Evolutionary conservation across 495 filamentous ascomycete species (phyloP), one percentile per base, ranked within the genome.

Genomic region (Talaromyces stipitatus): DNA sequence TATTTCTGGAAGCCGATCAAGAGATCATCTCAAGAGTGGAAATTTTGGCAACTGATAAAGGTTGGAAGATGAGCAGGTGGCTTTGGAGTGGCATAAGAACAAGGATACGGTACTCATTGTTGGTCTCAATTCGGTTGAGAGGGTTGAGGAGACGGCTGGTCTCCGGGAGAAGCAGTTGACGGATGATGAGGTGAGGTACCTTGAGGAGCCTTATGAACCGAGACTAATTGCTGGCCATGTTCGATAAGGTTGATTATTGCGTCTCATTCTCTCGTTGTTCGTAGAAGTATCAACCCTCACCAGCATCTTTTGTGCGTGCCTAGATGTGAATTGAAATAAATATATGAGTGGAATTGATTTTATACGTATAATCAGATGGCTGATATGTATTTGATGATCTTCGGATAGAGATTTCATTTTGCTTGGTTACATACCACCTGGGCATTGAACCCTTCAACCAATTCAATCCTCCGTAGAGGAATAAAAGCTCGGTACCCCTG

Each of bases 1-100:
- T 36, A 28, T 32, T 9, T 16, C 27, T 32, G 29, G 50, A 32
- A 16, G 29, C 18, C 22, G 75, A 20, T 80, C 28, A 71, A 38
- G 50, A 58, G 27, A 83, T 84, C 36, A 77, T 85, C 30, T 62
- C 61, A 2, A 65, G 81, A 18, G 80, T 82, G 7, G 69, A 81
- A 57, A 75, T 83, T 61, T 33, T 86, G 16, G 78, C 82, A 6
- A 72, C 79, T 54, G 82, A 75, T 64, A 72, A 75, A 36, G 75
- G 73, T 14, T 69, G 69, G 59, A 72, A 60, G 36, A 85, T 87
- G 67, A 73, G 76, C 5, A 75, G n/a, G 80, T 87, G 24, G 76
- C 81, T 2, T 65, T 82, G 29, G 82, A 78, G 7, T 87, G 85
- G 83, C 28, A 54, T 54, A 54, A 54, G 50, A 32, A 18, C 12